A percentile compares a stretch with the other conserved stretches of the same genome.
Conservation (phyloP, 192 early-diverging fungal genomes). For the Endogone sp. region DNA sequence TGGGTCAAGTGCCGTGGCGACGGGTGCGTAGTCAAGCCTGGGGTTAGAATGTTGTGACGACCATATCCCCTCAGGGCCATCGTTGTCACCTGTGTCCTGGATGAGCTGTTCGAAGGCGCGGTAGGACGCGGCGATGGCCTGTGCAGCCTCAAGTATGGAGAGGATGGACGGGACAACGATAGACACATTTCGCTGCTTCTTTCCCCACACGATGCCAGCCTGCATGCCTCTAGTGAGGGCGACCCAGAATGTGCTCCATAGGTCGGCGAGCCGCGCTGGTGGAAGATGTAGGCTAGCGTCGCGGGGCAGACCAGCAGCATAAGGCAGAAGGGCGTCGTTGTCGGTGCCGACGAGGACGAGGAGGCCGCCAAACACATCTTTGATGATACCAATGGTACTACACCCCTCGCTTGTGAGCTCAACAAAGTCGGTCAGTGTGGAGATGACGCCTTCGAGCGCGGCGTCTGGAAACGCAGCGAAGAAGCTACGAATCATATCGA, state of each 20-base stretch:
- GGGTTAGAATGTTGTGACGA: slow-evolving; percentile 8
- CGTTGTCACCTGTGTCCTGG: slow-evolving; percentile 2
- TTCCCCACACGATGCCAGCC: slow-evolving; percentile 17
- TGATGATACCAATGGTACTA: not conserved
- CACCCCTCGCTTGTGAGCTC: slow-evolving; percentile 9
- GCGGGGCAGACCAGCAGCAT: not conserved
- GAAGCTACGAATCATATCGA: slow-evolving; percentile 6
- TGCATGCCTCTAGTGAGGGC: slow-evolving; percentile 8
- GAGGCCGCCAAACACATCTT: not conserved
- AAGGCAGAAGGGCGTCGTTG: not conserved
- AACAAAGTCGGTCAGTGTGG: not conserved
- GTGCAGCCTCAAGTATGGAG: slow-evolving; percentile 16
- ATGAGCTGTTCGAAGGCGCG: slow-evolving; percentile 9
- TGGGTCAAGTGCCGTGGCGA: slow-evolving; percentile 8
- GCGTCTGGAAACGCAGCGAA: not conserved
- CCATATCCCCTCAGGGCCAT: not conserved
- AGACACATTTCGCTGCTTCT: slow-evolving; percentile 9
- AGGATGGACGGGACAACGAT: slow-evolving; percentile 14
- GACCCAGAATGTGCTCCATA: slow-evolving; percentile 22
- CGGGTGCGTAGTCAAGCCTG: not conserved
- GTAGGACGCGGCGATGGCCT: slow-evolving; percentile 7
- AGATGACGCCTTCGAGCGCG: slow-evolving; percentile 4
- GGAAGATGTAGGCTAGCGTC: not conserved
- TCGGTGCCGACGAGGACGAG: not conserved
- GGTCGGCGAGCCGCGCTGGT: slow-evolving; percentile 1